Evolutionary conservation across 345 rosid genomes (phyloP).

Genomic region (Hypericum perforatum): DNA sequence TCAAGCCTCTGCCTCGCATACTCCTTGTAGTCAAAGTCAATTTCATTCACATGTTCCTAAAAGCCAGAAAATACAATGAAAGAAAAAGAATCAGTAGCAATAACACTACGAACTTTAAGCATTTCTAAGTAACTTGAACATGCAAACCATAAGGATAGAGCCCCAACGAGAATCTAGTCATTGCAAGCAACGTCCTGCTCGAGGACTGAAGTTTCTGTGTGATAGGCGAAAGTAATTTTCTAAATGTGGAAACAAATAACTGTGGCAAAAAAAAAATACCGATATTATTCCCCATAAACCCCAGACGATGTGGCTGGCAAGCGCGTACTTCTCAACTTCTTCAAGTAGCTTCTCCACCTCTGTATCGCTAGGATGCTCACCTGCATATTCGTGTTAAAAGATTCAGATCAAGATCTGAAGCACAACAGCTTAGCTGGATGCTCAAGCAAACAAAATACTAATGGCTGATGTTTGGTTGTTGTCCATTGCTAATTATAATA

Average conservation of each 20-base stretch:
- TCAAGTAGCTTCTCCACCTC: conserved; percentile 14
- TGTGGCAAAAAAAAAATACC: conserved; percentile 10
- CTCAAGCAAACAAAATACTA: neutral
- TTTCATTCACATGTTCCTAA: conserved; percentile 20
- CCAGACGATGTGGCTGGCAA: conserved; percentile 24
- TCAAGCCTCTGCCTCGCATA: conserved; percentile 25
- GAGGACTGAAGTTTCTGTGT: too few species aligned
- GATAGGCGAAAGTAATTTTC: neutral
- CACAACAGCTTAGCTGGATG: neutral
- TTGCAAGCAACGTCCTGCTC: too few species aligned
- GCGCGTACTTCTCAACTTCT: conserved; percentile 21
- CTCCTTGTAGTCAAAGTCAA: conserved; percentile 23
- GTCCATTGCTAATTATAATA: too few species aligned
- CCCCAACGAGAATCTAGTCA: too few species aligned
- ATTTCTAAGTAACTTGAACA: neutral
- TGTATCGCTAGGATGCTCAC: conserved; percentile 11
- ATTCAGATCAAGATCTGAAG: neutral
- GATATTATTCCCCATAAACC: conserved; percentile 24
- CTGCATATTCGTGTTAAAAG: conserved; percentile 10
- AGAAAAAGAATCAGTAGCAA: neutral
- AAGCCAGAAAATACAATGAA: neutral
- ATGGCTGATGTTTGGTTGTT: too few species aligned
- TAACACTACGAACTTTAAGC: neutral
- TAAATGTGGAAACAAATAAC: conserved; percentile 1
- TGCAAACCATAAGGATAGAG: neutral